These are phyloP conservation scores for Forsythia viridissima DNA, from an alignment of 257 asterid genomes.

Conservation along the genomic window DNA sequence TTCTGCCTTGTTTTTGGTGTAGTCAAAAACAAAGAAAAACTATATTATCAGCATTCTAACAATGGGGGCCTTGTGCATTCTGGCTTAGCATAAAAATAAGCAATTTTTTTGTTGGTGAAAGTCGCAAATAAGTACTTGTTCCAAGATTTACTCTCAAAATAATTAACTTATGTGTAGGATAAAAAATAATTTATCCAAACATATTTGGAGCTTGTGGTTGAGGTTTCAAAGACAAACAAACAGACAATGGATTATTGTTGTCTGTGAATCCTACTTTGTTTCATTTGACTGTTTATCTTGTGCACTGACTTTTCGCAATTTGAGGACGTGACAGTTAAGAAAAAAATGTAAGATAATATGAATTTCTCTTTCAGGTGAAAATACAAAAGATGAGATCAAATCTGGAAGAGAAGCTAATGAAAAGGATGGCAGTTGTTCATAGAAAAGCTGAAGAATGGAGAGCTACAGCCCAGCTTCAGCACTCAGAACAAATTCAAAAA, in stretches of 20 bases:
- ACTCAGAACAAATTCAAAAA: slow-evolving; percentile 66
- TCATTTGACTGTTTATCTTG: slow-evolving; percentile 10
- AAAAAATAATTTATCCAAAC: not conserved
- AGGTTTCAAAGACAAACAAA: no score
- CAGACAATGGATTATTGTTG: no score
- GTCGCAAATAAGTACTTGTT: no score
- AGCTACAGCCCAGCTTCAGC: slow-evolving; percentile 72
- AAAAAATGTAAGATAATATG: not conserved
- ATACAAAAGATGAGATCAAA: slow-evolving; percentile 88
- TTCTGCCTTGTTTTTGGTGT: not conserved
- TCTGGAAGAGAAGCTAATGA: slow-evolving; percentile 89
- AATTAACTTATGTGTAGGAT: no score
- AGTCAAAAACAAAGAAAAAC: not conserved
- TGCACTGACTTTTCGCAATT: not conserved
- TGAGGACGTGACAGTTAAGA: no score
- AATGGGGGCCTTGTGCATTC: no score
- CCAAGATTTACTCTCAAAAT: no score
- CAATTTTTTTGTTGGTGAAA: not conserved
- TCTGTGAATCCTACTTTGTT: not conserved
- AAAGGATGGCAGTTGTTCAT: slow-evolving; percentile 86
- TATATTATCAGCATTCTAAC: no score
- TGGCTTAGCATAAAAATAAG: no score
- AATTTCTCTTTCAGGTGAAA: slow-evolving; percentile 64
- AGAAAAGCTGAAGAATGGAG: slow-evolving; percentile 95
- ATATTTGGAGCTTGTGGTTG: not conserved